Evolutionary conservation across 371 early-diverging fungal species (phyloP).

Genomic region (Circinella umbellata): DNA sequence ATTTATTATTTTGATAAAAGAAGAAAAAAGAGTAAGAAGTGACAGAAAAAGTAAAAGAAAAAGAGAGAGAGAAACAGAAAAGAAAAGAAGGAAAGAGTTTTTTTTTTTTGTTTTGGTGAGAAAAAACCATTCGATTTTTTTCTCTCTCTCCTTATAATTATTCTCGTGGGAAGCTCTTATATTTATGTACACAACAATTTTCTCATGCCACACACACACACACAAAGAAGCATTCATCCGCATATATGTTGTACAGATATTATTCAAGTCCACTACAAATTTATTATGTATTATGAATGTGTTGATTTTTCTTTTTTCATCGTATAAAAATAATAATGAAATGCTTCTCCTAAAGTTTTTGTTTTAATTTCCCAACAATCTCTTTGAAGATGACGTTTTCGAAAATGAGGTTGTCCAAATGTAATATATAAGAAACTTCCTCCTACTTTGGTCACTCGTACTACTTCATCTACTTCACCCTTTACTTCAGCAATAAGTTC

Average conservation of each 20-base stretch:
- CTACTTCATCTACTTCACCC: conserved; percentile 79
- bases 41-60: conserved; percentile 16
- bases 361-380: conserved; percentile 70
- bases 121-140: not conserved
- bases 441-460: conserved; percentile 72
- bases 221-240: too few species aligned
- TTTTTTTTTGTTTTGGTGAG: too few species aligned
- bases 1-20: conserved; percentile 9
- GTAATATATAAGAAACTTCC: conserved; percentile 89
- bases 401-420: conserved; percentile 92
- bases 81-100: conserved; percentile 10
- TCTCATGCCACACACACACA: too few species aligned
- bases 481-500: conserved; percentile 68
- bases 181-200: not conserved
- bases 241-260: too few species aligned
- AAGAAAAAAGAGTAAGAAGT: conserved; percentile 19
- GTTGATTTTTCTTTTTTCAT: conserved; percentile 41
- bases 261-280: too few species aligned
- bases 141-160: too few species aligned
- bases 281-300: too few species aligned
- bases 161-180: not conserved
- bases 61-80: too few species aligned
- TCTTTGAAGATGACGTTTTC: conserved; percentile 73
- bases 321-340: conserved; percentile 80
- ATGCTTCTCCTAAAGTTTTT: conserved; percentile 70